A percentile compares a stretch with the other conserved stretches of the same genome.
These are phyloP conservation scores for Yamadazyma kanchanaburiensis DNA, from an alignment of 1,139 yeast genomes.

Conservation along the genomic window DNA sequence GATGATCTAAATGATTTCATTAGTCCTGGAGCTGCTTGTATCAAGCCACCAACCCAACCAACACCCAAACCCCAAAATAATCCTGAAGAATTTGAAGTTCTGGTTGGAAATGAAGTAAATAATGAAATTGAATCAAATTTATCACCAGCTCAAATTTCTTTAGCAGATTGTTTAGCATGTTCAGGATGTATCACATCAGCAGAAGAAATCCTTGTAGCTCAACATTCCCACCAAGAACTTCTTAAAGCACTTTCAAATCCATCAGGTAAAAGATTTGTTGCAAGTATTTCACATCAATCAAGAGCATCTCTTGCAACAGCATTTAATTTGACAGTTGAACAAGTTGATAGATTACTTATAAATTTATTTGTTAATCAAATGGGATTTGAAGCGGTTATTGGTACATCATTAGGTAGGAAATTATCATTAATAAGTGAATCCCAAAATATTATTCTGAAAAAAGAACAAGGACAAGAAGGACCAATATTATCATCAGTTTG, in stretches of 20 bases:
- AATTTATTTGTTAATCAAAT: conserved; percentile 56
- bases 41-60: conserved; percentile 52
- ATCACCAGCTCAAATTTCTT: conserved; percentile 81
- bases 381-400: conserved; percentile 75
- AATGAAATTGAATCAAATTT: conserved; percentile 45
- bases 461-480: conserved; percentile 20
- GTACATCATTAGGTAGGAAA: conserved; percentile 79
- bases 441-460: conserved; percentile 36
- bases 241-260: conserved; percentile 48
- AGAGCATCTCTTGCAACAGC: conserved; percentile 81
- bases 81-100: conserved; percentile 52
- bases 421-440: conserved; percentile 64
- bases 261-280: conserved; percentile 47
- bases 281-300: conserved; percentile 83
- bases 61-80: too few species aligned
- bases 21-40: conserved; percentile 91
- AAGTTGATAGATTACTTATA: conserved; percentile 60
- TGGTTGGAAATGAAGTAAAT: conserved; percentile 58
- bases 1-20: conserved; percentile 94
- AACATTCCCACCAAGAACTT: conserved; percentile 83
- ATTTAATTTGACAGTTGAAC: conserved; percentile 47
- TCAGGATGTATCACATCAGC: conserved; percentile 97
- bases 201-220: conserved; percentile 86
- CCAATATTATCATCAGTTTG: conserved; percentile 69
- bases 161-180: conserved; percentile 94